Evolutionary conservation across 1,284 basidiomycete species (phyloP).

Genomic region (Pyrrhoderma noxium): DNA sequence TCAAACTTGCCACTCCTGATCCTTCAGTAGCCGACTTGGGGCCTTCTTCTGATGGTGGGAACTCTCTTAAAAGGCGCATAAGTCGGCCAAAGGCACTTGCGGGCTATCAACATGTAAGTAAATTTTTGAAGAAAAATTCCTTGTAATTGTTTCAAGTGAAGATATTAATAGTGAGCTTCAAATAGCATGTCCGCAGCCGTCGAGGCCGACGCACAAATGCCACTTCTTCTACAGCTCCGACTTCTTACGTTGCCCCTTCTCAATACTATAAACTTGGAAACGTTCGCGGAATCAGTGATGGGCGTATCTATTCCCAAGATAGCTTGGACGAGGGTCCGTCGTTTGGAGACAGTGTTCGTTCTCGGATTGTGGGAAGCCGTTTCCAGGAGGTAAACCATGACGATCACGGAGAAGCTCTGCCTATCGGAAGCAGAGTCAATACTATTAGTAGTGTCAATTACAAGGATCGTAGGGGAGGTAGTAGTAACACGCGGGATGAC

Average conservation of each 20-base stretch:
- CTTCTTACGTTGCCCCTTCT: slow-evolving; percentile 71
- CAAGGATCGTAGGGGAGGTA: no score
- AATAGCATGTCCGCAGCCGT: slow-evolving; percentile 30
- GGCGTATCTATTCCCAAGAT: slow-evolving; percentile 36
- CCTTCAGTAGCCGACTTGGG: slow-evolving; percentile 42
- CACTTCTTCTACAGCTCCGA: slow-evolving; percentile 61
- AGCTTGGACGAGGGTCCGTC: slow-evolving; percentile 26
- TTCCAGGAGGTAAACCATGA: slow-evolving; percentile 66
- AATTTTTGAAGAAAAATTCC: no score
- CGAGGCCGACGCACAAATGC: slow-evolving; percentile 46
- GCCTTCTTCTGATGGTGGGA: slow-evolving; percentile 25
- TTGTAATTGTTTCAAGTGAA: no score
- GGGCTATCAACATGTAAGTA: slow-evolving; percentile 17
- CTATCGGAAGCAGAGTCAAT: slow-evolving; percentile 51
- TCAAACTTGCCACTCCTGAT: slow-evolving; percentile 62
- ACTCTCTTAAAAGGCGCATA: slow-evolving; percentile 45
- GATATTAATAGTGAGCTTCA: slow-evolving; percentile 5
- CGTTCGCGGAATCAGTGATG: slow-evolving; percentile 54
- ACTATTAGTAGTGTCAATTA: no score
- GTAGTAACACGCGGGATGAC: slow-evolving; percentile 33
- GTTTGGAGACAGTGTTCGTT: slow-evolving; percentile 52
- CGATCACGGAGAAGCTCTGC: slow-evolving; percentile 47
- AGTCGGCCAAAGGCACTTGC: slow-evolving; percentile 58
- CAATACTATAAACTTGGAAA: slow-evolving; percentile 66
- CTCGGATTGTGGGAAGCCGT: slow-evolving; percentile 55